These are phyloP conservation scores for Luffa acutangula DNA, from an alignment of 306 rosid species.

Conservation along the genomic window DNA sequence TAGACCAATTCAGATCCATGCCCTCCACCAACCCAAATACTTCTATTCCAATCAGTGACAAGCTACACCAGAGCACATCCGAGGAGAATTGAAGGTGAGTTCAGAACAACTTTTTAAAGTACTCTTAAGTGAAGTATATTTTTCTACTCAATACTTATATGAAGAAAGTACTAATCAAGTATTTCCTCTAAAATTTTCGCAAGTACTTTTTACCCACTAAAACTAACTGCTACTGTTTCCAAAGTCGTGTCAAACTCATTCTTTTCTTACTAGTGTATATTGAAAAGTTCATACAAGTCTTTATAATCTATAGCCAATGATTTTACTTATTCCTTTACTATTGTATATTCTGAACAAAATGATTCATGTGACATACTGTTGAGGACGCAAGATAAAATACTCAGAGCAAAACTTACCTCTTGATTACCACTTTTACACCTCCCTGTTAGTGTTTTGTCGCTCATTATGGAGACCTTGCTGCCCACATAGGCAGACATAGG, in stretches of 20 bases:
- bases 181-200: not conserved
- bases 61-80: not conserved
- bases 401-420: not conserved
- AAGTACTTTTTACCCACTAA: not conserved
- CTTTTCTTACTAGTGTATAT: not conserved
- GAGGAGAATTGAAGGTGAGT: not conserved
- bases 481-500: slow-evolving; percentile 3
- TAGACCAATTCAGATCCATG: not conserved
- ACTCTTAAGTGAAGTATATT: not conserved
- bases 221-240: not conserved
- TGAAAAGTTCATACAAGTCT: not conserved
- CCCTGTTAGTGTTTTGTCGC: not conserved
- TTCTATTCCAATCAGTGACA: not conserved
- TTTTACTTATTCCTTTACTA: not conserved
- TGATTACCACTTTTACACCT: not conserved
- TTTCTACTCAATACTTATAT: not conserved
- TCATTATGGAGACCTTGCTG: not conserved
- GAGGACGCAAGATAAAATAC: not conserved
- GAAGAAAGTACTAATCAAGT: not conserved
- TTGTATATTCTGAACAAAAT: not conserved
- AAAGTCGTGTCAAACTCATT: not conserved
- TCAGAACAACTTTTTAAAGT: not conserved
- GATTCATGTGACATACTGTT: not conserved
- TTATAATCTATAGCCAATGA: not conserved
- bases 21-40: too few relatives aligned